Conservation (phyloP, 345 rosid genomes). For the Heritiera fomes region DNA sequence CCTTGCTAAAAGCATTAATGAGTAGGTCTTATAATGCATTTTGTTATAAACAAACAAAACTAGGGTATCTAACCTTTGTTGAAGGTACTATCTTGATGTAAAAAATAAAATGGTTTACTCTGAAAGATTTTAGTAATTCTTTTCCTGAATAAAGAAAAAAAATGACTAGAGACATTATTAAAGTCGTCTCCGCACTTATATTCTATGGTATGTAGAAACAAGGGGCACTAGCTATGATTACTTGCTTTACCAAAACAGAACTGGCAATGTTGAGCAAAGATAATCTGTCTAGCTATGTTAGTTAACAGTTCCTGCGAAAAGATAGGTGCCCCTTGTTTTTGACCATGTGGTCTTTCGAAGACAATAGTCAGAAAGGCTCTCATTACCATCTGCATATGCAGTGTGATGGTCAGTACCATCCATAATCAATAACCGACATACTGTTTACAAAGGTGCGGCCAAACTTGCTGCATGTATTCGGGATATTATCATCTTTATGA, state of each 20-base stretch:
- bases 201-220: neutral
- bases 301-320: neutral
- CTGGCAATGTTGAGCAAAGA: neutral
- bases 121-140: no score
- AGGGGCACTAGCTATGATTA: neutral
- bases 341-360: neutral
- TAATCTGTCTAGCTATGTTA: neutral
- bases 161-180: neutral
- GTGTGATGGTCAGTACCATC: neutral
- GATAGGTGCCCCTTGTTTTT: no score
- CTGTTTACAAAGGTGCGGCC: neutral
- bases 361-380: neutral
- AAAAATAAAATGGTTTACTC: no score
- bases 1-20: neutral
- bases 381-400: neutral
- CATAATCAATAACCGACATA: neutral
- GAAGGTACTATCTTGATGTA: no score
- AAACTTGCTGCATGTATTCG: constrained; percentile 1
- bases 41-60: neutral
- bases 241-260: neutral
- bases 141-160: no score
- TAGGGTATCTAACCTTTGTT: neutral
- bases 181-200: neutral
- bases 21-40: neutral
- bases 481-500: neutral